phyloP scores from a whole-genome alignment of 2,329 filamentous ascomycete genomes.

The Diaporthe sp. region DNA sequence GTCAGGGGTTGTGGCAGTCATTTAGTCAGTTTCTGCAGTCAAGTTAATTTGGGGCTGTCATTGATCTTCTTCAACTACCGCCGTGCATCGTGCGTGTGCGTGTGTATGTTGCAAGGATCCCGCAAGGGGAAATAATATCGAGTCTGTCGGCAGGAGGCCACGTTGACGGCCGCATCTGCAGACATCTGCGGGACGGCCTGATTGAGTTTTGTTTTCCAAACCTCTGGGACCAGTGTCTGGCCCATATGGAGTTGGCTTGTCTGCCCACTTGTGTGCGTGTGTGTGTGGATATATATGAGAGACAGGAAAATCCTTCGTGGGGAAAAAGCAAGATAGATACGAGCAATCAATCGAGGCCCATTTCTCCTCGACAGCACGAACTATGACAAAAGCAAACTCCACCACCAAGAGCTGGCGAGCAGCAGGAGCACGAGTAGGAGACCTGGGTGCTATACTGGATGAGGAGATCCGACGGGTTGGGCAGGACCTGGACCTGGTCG shows the following conservation, averaged over 20 bases:
- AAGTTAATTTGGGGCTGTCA: not conserved
- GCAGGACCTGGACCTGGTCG: not conserved
- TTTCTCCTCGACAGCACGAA: slow-evolving; percentile 18
- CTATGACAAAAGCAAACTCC: slow-evolving; percentile 25
- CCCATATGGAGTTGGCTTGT: not conserved
- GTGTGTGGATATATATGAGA: not conserved
- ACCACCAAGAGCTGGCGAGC: slow-evolving; percentile 6
- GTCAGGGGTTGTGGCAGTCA: slow-evolving; percentile 27
- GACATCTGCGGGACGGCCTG: slow-evolving; percentile 27
- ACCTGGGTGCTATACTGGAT: not conserved
- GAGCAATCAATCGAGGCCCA: not conserved
- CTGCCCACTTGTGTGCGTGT: not conserved
- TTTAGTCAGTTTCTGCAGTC: not conserved
- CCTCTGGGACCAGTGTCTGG: slow-evolving; percentile 11
- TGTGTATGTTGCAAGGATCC: slow-evolving; percentile 17
- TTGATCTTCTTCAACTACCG: slow-evolving; percentile 10
- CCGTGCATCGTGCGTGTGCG: slow-evolving; percentile 21
- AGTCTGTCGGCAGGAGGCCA: slow-evolving; percentile 27
- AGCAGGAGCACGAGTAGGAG: slow-evolving; percentile 5
- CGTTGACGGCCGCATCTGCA: slow-evolving; percentile 26
- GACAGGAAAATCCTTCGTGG: slow-evolving; percentile 2
- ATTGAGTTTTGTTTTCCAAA: slow-evolving; percentile 32
- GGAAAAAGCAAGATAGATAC: slow-evolving; percentile 25
- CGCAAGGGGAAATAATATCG: slow-evolving; percentile 30
- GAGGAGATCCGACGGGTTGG: slow-evolving; percentile 11